Conservation (phyloP, 2,329 filamentous ascomycete species). For the Ophiostoma himal-ulmi region DNA sequence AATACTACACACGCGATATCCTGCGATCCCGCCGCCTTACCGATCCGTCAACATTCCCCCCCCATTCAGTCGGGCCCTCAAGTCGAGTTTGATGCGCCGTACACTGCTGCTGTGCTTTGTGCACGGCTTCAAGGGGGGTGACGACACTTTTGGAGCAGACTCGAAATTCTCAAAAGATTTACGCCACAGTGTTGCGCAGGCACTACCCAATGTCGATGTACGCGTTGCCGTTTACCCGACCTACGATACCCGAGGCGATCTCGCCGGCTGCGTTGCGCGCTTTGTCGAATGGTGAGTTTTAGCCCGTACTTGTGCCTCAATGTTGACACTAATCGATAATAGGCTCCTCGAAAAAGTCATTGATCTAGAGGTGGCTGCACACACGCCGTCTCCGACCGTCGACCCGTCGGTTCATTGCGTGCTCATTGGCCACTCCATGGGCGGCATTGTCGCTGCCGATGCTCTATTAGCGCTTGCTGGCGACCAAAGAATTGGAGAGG, state of each 20-base stretch:
- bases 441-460: slow-evolving; percentile 90
- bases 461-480: slow-evolving; percentile 66
- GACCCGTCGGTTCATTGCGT: slow-evolving; percentile 79
- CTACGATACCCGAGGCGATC: slow-evolving; percentile 75
- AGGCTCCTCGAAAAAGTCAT: slow-evolving; percentile 90
- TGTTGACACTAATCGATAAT: not conserved
- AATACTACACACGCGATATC: not conserved
- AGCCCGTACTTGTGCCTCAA: not conserved
- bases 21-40: not conserved
- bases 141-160: slow-evolving; percentile 65
- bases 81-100: slow-evolving; percentile 54
- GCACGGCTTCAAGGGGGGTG: slow-evolving; percentile 83
- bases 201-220: slow-evolving; percentile 64
- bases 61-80: not conserved
- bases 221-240: slow-evolving; percentile 67
- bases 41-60: not conserved
- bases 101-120: slow-evolving; percentile 78
- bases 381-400: slow-evolving; percentile 74
- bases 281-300: slow-evolving; percentile 66
- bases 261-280: slow-evolving; percentile 61
- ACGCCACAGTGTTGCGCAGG: slow-evolving; percentile 55
- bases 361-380: slow-evolving; percentile 80
- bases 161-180: slow-evolving; percentile 68
- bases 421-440: slow-evolving; percentile 83
- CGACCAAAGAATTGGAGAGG: slow-evolving; percentile 46